Percentiles rank a stretch among this genome's conserved stretches.
These are phyloP conservation scores for Coniophora puteana DNA, from an alignment of 1,284 basidiomycete genomes.

Conservation along the genomic window DNA sequence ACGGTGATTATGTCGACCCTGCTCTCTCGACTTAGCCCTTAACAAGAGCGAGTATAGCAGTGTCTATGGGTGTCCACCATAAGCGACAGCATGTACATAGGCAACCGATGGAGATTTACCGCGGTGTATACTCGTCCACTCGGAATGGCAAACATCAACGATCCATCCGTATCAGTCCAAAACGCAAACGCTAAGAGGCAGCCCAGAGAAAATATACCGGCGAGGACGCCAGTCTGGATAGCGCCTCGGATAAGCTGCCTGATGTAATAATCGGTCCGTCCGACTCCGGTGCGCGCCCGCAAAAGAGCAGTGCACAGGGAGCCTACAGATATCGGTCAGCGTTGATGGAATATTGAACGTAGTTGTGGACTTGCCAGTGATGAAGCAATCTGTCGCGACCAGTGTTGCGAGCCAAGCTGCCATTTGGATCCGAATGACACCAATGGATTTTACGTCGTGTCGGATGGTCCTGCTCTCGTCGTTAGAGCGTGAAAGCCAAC, in stretches of 20 bases:
- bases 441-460: too few species aligned
- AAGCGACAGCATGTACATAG: conserved; percentile 1
- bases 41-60: conserved; percentile 37
- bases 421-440: too few species aligned
- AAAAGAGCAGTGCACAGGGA: conserved; percentile 13
- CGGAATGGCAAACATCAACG: conserved; percentile 42
- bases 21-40: conserved; percentile 27
- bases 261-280: conserved; percentile 17
- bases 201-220: conserved; percentile 19
- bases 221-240: conserved; percentile 23
- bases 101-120: conserved; percentile 22
- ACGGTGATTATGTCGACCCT: too few species aligned
- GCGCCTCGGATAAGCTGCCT: conserved; percentile 22
- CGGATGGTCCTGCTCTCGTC: too few species aligned
- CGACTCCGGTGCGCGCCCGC: conserved; percentile 18
- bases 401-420: too few species aligned
- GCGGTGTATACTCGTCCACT: conserved; percentile 43
- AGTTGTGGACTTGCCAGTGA: too few species aligned
- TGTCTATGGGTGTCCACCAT: conserved; percentile 24
- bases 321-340: too few species aligned
- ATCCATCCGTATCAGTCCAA: conserved; percentile 34
- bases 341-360: too few species aligned
- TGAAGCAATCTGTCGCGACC: too few species aligned
- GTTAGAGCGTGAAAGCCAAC: too few species aligned
- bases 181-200: conserved; percentile 16